Evolutionary conservation across 306 rosid species (phyloP), one percentile per base, ranked within the genome.

Genomic region (Myrica gale): DNA sequence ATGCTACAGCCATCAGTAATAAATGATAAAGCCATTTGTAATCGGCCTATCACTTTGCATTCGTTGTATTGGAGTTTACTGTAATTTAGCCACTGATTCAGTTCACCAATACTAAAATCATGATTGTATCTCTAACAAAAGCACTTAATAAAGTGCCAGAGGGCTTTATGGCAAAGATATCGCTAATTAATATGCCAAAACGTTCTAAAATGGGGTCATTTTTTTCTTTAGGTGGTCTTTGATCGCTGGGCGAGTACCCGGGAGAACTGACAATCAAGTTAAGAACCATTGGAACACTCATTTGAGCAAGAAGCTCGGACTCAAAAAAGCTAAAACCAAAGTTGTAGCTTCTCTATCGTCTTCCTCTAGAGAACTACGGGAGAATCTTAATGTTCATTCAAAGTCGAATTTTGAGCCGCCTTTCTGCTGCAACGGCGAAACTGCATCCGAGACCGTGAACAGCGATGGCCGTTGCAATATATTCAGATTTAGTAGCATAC

Each of bases 241-340:
- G 85, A 89, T 89, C 0, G 93, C 93, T 15, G 91, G 93, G 39
- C 80, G 93, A 77, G 87, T 89, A n/a, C 91, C 91, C 3, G 93
- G 93, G 12, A 87, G 94, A 68, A 89, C 94, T 3, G 94, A 89
- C 79, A 89, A 87, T 66, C 91, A 89, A 65, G 91, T 89, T 17
- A 89, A 89, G 83, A 89, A 89, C 63, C 85, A 85, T 16, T 89
- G 94, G 94, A 89, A 87, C 80, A 73, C 90, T 80, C 83, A 68
- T 80, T 84, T 89, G 84, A 87, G 86, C 81, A 89, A 85, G 51
- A 89, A 81, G 81, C 77, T 83, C 63, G 84, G 90, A 4, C 71
- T 81, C 1, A 68, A 55, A 21, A 83, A 79, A 54, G 82, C 4
- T 48, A 89, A 76, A 57, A 53, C 12, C 47, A 84, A 84, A 68